Evolutionary conservation across 2,329 filamentous ascomycete species (phyloP), one percentile per base, ranked within the genome.

Genomic region (Truncatella angustata): DNA sequence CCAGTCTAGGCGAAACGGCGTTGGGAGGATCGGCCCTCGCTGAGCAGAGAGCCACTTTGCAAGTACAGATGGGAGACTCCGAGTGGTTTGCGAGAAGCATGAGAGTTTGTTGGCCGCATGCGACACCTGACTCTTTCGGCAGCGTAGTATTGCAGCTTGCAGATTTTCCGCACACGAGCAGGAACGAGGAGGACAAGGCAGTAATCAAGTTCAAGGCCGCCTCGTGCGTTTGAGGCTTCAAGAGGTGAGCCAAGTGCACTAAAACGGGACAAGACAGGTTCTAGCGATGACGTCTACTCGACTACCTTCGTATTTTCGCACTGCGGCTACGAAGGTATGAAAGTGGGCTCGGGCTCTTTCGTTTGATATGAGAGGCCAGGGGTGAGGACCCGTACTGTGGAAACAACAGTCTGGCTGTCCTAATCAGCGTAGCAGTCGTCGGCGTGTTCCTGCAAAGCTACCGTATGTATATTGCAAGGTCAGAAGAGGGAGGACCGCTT

Each of bases 361-460:
- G 43, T 34, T 46, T 46, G 43, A 46, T 46, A 46, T 44, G 40
- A 20, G 30, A 34, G 34, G 18, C 43, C 43, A 46, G 43, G 43
- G 43, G 43, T 6, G 20, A 46, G 28, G 43, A 28, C 26, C 43
- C 26, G 43, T 34, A 32, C 26, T 16, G 43, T 24, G 43, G 43
- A 35, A 46, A 46, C 43, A 18, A 34, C 43, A 46, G 43, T 32
- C 43, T 46, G 23, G 28, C 20, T 16, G 43, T n/a, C 24, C 43
- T 28, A 26, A 16, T 32, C 43, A 46, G 43, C 26, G 16, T 35
- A 32, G 43, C 24, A 34, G 43, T 46, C n/a, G n/a, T n/a, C n/a
- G n/a, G 26, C 40, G 23, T 28, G 20, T 46, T 30, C 43, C 16
- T 34, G 18, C 26, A 44, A 24, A 12, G 28, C 23, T 14, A 44